phyloP scores from a whole-genome alignment of 768 basidiomycete species.

The Auriscalpium orientale region DNA sequence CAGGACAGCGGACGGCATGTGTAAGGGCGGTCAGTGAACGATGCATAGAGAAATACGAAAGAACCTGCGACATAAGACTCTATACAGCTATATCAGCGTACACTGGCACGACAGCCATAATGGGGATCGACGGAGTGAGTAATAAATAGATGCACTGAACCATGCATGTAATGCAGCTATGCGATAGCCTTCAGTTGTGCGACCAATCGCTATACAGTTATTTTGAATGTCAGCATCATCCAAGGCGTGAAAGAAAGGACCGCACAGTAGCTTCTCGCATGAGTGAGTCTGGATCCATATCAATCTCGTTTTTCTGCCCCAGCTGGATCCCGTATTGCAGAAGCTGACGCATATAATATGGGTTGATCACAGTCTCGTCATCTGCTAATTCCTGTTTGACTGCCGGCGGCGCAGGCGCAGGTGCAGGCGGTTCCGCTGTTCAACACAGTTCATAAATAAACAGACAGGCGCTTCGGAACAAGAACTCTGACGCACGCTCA shows the following conservation, averaged over 20 bases:
- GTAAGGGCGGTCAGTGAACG: too few relatives aligned
- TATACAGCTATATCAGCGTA: too few relatives aligned
- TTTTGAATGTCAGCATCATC: not conserved
- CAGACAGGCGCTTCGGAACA: not conserved
- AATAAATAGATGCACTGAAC: too few relatives aligned
- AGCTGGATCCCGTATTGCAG: constrained; percentile 63
- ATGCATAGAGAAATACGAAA: too few relatives aligned
- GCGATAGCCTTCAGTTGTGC: constrained; percentile 47
- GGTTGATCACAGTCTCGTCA: constrained; percentile 69
- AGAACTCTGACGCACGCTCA: constrained; percentile 36
- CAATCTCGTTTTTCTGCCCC: constrained; percentile 28
- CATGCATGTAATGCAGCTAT: not conserved
- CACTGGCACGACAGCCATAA: too few relatives aligned
- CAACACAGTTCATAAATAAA: not conserved
- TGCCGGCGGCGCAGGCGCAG: constrained; percentile 23
- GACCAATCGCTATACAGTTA: constrained; percentile 46
- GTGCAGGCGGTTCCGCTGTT: constrained; percentile 22
- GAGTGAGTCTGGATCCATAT: constrained; percentile 22
- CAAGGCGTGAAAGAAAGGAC: not conserved
- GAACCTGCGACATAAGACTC: too few relatives aligned
- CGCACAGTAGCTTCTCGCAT: constrained; percentile 28
- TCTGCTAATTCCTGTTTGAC: constrained; percentile 29
- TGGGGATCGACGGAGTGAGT: too few relatives aligned
- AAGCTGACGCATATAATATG: constrained; percentile 73
- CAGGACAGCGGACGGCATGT: too few relatives aligned